These are phyloP conservation scores for Thalassiosira pacifica DNA, from an alignment of 352 stramenopile species.

Conservation along the genomic window DNA sequence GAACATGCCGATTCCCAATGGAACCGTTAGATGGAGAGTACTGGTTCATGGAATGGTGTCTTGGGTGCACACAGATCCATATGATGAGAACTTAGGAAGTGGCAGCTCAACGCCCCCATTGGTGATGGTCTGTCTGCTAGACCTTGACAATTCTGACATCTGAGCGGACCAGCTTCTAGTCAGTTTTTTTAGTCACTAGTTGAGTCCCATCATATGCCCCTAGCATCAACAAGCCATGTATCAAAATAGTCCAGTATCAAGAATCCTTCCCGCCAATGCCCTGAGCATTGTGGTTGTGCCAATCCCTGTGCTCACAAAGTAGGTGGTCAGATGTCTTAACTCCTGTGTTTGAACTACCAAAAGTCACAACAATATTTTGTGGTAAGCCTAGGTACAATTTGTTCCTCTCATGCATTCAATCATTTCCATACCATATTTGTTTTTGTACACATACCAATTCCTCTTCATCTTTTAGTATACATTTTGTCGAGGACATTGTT, in stretches of 20 bases:
- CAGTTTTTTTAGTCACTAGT: no score
- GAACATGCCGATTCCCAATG: no score
- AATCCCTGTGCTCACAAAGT: constrained; percentile 31
- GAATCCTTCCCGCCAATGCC: constrained; percentile 26
- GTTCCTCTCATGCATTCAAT: constrained; percentile 62
- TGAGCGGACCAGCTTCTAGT: no score
- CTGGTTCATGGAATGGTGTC: no score
- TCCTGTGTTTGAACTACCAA: constrained; percentile 44
- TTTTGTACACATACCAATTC: constrained; percentile 12
- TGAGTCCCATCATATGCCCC: no score
- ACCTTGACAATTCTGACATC: no score
- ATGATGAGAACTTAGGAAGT: no score
- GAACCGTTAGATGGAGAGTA: no score
- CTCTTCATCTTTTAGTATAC: not conserved
- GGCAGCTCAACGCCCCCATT: no score
- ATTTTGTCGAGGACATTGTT: no score
- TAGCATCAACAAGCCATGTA: constrained; percentile 65
- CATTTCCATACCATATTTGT: constrained; percentile 32
- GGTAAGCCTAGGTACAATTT: constrained; percentile 53
- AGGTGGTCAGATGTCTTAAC: constrained; percentile 44
- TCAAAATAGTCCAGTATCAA: constrained; percentile 48
- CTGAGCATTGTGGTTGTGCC: constrained; percentile 52
- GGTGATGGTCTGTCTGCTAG: no score
- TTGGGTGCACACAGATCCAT: no score
- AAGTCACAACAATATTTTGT: constrained; percentile 56